Evolutionary conservation across 371 early-diverging fungal species (phyloP).

Genomic region (Syncephalastrum sp.): DNA sequence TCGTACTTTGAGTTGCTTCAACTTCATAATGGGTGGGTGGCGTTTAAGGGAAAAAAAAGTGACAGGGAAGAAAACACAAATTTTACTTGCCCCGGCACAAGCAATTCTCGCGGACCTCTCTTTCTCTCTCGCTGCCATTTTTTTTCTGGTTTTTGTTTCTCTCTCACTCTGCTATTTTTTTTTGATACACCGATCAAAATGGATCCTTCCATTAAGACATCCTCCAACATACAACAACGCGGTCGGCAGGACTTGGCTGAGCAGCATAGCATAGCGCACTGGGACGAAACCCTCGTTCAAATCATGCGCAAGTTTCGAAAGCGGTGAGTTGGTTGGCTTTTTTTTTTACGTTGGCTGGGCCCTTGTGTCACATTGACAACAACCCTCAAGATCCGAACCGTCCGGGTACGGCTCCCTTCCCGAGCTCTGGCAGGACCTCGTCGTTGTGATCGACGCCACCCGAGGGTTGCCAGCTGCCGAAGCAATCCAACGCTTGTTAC

Average conservation of each 20-base stretch:
- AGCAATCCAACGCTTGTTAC: constrained; percentile 28
- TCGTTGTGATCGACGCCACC: constrained; percentile 17
- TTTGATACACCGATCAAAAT: no score
- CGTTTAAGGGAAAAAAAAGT: no score
- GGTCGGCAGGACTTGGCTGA: no score
- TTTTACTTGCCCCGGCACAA: no score
- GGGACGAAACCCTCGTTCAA: constrained; percentile 3
- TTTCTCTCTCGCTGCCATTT: no score
- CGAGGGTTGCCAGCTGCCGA: constrained; percentile 16
- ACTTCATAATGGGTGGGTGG: constrained; percentile 44
- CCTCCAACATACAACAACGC: no score
- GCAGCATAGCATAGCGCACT: no score
- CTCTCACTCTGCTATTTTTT: no score
- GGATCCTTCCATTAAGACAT: no score
- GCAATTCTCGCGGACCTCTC: no score
- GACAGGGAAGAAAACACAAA: no score
- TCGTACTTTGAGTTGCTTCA: constrained; percentile 65
- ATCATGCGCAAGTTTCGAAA: constrained; percentile 34
- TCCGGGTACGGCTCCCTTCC: constrained; percentile 25
- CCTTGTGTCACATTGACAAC: not conserved
- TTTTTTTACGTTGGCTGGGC: not conserved
- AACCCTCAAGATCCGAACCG: constrained; percentile 5
- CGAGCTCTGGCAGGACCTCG: constrained; percentile 33
- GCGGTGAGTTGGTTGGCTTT: constrained; percentile 14
- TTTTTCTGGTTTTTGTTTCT: no score